Evolutionary conservation across 1,139 yeast genomes (phyloP), one percentile per base, ranked within the genome.

Genomic region (Tardiomyces blankii): DNA sequence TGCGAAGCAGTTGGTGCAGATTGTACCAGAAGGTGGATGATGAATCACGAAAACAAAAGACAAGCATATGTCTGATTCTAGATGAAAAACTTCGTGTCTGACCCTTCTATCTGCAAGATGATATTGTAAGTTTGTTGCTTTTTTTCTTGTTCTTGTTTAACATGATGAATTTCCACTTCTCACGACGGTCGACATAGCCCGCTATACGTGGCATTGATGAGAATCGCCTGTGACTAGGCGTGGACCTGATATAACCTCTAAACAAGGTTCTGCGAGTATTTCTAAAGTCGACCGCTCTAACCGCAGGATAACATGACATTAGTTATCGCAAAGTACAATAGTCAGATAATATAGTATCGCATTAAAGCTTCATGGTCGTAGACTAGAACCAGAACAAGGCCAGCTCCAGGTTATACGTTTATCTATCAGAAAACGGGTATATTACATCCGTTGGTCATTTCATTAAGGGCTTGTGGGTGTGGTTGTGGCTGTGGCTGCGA

Each of bases 141-240:
- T 30, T 13, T 30, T 13, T 14, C 5, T 13, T 12, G 4, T 30
- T 30, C 5, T 30, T 30, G 16, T 9, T 13, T 43, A 44, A 65
- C 83, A 83, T 81, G 75, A 88, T 88, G 96, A 86, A 82, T 73
- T 70, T 68, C 84, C 91, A 86, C 85, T 77, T 73, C 81, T 89
- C 97, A 89, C 97, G 97, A 89, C 97, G 97, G 97, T 89, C 97
- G 82, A 84, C 97, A 88, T 95, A 75, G 89, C 81, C 77, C 74
- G 75, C 77, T 75, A 78, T 78, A 75, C 77, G 77, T 70, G 75
- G 78, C 87, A 65, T 76, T 89, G 97, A 89, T 89, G 97, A 89
- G 69, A 66, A 69, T 68, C 73, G 96, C 96, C 96, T 87, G 78
- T 89, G 96, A 89, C 97, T 82, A 85, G 96, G 96, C 96, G 88